phyloP scores from a whole-genome alignment of 225 moss, liverwort and hornwort genomes.

The Pseudisothecium myosuroides region DNA sequence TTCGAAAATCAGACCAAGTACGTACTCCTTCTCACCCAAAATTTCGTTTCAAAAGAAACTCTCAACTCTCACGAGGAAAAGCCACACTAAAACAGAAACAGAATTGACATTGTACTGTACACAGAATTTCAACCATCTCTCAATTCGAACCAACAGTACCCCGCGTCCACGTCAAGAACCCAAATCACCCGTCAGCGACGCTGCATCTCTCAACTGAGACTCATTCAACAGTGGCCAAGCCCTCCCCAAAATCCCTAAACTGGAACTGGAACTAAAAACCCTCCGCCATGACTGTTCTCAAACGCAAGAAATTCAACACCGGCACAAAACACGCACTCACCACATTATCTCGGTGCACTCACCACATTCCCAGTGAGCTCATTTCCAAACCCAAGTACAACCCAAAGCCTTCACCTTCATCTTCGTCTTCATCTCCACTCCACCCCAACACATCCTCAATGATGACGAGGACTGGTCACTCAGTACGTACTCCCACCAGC shows the following conservation, averaged over 20 bases:
- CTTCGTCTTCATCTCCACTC: background rate
- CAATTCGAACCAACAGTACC: background rate
- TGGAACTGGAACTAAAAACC: background rate
- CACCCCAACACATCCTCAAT: background rate
- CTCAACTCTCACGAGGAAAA: background rate
- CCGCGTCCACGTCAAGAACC: background rate
- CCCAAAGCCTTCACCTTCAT: background rate
- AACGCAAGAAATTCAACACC: background rate
- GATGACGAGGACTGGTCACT: background rate
- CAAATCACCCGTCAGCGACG: background rate
- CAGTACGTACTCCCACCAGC: background rate
- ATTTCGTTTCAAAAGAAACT: background rate
- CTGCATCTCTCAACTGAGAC: background rate
- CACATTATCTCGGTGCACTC: background rate
- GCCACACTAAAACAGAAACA: background rate
- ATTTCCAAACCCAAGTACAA: background rate
- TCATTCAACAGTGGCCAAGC: background rate
- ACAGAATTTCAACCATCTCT: background rate
- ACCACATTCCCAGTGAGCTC: background rate
- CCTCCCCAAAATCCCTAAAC: background rate
- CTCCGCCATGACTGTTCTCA: background rate
- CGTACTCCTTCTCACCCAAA: background rate
- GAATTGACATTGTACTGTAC: background rate
- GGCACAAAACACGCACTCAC: background rate
- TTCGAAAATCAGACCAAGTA: background rate